Evolutionary conservation across 169 alveolate genomes (phyloP).

Genomic region (Plasmodium knowlesi): DNA sequence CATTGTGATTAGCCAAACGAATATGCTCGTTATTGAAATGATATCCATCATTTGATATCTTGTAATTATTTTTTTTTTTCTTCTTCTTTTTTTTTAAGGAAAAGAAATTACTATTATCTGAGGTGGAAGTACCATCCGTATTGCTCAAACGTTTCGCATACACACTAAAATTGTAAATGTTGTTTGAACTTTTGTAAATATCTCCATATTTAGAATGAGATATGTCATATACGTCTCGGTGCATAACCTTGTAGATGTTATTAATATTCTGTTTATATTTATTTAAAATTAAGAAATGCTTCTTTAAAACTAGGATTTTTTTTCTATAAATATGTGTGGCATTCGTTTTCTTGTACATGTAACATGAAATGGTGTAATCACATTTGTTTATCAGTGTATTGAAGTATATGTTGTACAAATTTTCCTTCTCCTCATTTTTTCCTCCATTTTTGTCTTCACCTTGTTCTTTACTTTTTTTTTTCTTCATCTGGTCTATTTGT

Average conservation of each 20-base stretch:
- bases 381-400: slow-evolving; percentile 49
- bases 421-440: neutral
- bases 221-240: slow-evolving; percentile 49
- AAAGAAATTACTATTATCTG: slow-evolving; percentile 57
- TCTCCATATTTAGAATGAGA: slow-evolving; percentile 49
- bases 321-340: slow-evolving; percentile 71
- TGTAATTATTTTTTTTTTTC: slow-evolving; percentile 25
- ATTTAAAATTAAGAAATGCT: slow-evolving; percentile 36
- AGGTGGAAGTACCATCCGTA: neutral
- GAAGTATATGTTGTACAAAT: slow-evolving; percentile 17
- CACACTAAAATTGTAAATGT: slow-evolving; percentile 45
- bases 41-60: slow-evolving; percentile 59
- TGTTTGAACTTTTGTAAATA: slow-evolving; percentile 42
- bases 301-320: slow-evolving; percentile 40
- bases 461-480: neutral
- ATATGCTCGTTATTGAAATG: slow-evolving; percentile 53
- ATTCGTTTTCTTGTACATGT: slow-evolving; percentile 60
- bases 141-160: slow-evolving; percentile 45
- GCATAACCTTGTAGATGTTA: slow-evolving; percentile 24
- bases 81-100: slow-evolving; percentile 42
- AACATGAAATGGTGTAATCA: slow-evolving; percentile 59
- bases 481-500: neutral
- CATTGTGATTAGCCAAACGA: slow-evolving; percentile 45
- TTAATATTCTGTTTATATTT: slow-evolving; percentile 50
- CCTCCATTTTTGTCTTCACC: neutral